A percentile compares a stretch with the other conserved stretches of the same genome.
phyloP scores from a whole-genome alignment of 371 early-diverging fungal genomes.

The Syncephalis fuscata region DNA sequence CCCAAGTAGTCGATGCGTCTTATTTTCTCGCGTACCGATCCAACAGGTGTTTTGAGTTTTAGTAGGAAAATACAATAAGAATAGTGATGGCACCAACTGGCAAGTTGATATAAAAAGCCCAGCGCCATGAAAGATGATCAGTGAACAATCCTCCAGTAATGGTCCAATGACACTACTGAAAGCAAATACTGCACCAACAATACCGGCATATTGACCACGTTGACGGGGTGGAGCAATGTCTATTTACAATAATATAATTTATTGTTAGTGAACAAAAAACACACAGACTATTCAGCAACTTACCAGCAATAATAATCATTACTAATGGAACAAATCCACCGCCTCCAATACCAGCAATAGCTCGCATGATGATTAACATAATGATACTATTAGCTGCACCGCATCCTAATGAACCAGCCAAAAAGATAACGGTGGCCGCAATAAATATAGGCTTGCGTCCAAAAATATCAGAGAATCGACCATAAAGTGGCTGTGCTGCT shows the following conservation, averaged over 20 bases:
- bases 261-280: neutral
- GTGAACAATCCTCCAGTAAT: slow-evolving; percentile 55
- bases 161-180: slow-evolving; percentile 59
- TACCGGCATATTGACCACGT: slow-evolving; percentile 32
- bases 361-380: slow-evolving; percentile 53
- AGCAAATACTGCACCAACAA: slow-evolving; percentile 30
- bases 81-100: slow-evolving; percentile 41
- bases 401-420: slow-evolving; percentile 32
- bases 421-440: slow-evolving; percentile 32
- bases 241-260: neutral
- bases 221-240: slow-evolving; percentile 10
- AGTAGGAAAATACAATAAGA: slow-evolving; percentile 29
- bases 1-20: slow-evolving; percentile 11
- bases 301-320: slow-evolving; percentile 54
- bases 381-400: slow-evolving; percentile 30
- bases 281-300: slow-evolving; percentile 15
- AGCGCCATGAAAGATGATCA: slow-evolving; percentile 29
- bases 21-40: slow-evolving; percentile 24
- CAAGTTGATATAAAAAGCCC: slow-evolving; percentile 67
- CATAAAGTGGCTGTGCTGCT: slow-evolving; percentile 58
- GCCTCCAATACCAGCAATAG: slow-evolving; percentile 64
- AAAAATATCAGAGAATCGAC: slow-evolving; percentile 35
- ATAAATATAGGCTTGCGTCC: slow-evolving; percentile 40
- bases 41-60: slow-evolving; percentile 21
- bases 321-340: slow-evolving; percentile 51